phyloP scores from a whole-genome alignment of 129 eudicot genomes.

The Gnaphalium uliginosum region DNA sequence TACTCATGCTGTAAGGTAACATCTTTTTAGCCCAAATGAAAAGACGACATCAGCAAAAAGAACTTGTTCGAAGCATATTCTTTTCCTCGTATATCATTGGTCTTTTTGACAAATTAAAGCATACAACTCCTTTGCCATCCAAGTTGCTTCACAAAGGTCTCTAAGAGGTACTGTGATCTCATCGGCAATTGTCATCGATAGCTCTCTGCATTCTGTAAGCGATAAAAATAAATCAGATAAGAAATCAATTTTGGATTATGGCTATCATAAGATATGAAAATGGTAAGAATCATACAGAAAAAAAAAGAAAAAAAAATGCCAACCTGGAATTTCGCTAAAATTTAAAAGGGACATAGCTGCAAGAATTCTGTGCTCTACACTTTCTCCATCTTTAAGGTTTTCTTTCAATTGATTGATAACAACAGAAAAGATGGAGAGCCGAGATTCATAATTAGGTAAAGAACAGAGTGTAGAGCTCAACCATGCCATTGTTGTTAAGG shows the following conservation, averaged over 20 bases:
- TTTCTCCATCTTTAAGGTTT: slow-evolving; percentile 12
- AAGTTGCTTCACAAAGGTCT: slow-evolving; percentile 18
- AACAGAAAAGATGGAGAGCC: not conserved
- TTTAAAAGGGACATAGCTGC: slow-evolving; percentile 11
- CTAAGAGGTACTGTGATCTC: not conserved
- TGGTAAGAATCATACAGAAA: not conserved
- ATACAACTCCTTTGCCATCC: slow-evolving; percentile 8
- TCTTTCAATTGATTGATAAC: slow-evolving; percentile 16
- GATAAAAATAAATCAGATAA: not conserved
- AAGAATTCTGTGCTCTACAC: slow-evolving; percentile 9
- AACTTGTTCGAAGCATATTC: not conserved
- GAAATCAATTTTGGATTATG: not conserved
- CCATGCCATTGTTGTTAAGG: slow-evolving; percentile 11
- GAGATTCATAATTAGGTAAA: not conserved
- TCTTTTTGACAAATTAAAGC: not conserved
- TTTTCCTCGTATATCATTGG: not conserved
- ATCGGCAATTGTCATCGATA: not conserved
- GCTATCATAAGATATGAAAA: not conserved
- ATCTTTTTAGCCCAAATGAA: not conserved
- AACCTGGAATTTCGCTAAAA: slow-evolving; percentile 15
- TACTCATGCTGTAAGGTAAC: not conserved
- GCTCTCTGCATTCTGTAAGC: slow-evolving; percentile 5
- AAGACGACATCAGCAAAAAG: slow-evolving; percentile 14
- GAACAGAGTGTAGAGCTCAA: slow-evolving; percentile 4
- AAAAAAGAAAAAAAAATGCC: not conserved